Evolutionary conservation across 1,284 basidiomycete genomes (phyloP).

Genomic region (Fomes fomentarius): DNA sequence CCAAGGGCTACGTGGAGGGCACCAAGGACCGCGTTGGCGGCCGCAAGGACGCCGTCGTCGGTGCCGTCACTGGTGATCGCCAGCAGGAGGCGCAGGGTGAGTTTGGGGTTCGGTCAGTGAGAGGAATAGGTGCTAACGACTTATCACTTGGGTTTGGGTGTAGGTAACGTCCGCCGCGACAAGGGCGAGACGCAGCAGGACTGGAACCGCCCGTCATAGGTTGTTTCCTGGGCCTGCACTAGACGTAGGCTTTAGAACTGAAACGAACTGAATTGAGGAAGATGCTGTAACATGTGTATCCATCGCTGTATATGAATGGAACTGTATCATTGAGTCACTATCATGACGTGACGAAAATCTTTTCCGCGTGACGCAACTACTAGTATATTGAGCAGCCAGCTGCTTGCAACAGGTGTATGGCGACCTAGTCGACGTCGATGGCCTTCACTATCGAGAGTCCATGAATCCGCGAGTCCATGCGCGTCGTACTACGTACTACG

Average conservation of each 20-base stretch:
- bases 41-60: slow-evolving; percentile 70
- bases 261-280: too few relatives aligned
- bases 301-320: not conserved
- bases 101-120: slow-evolving; percentile 24
- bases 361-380: not conserved
- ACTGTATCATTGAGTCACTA: not conserved
- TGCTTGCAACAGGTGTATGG: not conserved
- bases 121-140: not conserved
- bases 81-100: slow-evolving; percentile 58
- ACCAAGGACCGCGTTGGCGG: slow-evolving; percentile 59
- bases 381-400: not conserved
- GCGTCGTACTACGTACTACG: too few relatives aligned
- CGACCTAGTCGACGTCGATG: too few relatives aligned
- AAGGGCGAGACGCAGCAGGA: slow-evolving; percentile 62
- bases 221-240: not conserved
- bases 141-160: not conserved
- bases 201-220: slow-evolving; percentile 43
- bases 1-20: slow-evolving; percentile 61
- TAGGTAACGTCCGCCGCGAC: slow-evolving; percentile 58
- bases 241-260: too few relatives aligned
- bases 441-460: not conserved
- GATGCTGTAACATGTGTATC: not conserved
- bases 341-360: not conserved
- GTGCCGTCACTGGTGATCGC: slow-evolving; percentile 68
- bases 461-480: too few relatives aligned